phyloP scores from a whole-genome alignment of 2,329 filamentous ascomycete genomes.

The Diaporthe sp. region DNA sequence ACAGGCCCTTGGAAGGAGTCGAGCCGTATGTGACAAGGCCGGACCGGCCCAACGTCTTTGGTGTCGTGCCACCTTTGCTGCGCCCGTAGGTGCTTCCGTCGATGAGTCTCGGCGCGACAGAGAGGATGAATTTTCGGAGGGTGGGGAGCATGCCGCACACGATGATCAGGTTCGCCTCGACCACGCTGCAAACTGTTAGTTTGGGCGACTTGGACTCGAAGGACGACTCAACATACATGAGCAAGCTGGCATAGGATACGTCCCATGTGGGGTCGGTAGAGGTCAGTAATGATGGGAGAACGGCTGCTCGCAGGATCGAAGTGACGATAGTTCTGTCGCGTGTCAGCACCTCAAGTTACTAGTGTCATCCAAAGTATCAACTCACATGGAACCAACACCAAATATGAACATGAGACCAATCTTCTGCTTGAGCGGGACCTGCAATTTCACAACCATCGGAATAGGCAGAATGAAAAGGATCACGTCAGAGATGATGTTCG shows the following conservation, averaged over 20 bases:
- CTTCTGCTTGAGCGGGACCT: conserved; percentile 62
- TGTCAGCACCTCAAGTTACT: conserved; percentile 43
- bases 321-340: conserved; percentile 55
- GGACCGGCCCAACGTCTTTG: neutral
- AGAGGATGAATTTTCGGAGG: conserved; percentile 55
- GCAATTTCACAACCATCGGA: conserved; percentile 59
- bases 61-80: neutral
- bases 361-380: too few species aligned
- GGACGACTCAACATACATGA: conserved; percentile 11
- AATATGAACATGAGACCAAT: conserved; percentile 60
- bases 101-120: conserved; percentile 53
- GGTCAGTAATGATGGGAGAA: conserved; percentile 48
- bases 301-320: conserved; percentile 49
- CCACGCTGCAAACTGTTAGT: conserved; percentile 49
- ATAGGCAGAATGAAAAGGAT: conserved; percentile 62
- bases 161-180: conserved; percentile 58
- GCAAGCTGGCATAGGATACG: conserved; percentile 46
- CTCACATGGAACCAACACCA: conserved; percentile 44
- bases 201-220: neutral
- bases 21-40: conserved; percentile 28
- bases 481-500: conserved; percentile 63
- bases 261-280: conserved; percentile 50
- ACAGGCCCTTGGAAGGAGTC: neutral
- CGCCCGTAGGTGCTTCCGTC: conserved; percentile 40
- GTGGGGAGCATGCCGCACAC: conserved; percentile 58